Percentiles rank a stretch among this genome's conserved stretches.
Conservation (phyloP, 2,329 filamentous ascomycete genomes). For the Colletotrichum costaricense region DNA sequence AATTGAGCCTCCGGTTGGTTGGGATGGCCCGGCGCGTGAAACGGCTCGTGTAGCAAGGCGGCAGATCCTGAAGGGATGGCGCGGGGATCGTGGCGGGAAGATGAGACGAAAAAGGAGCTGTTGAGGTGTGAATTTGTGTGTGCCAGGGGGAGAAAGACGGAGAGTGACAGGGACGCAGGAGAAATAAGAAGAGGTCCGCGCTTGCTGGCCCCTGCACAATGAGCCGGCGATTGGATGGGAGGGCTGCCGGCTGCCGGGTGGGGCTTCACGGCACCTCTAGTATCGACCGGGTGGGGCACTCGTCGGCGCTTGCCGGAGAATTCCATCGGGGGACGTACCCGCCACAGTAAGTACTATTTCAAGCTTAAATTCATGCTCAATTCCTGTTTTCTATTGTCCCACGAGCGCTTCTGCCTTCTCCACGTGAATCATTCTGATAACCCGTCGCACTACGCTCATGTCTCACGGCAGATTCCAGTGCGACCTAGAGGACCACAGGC, state of each 20-base stretch:
- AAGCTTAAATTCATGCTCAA: conserved; percentile 9
- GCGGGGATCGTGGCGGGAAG: conserved; percentile 26
- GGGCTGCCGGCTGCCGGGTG: not conserved
- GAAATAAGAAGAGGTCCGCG: conserved; percentile 23
- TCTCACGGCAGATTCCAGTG: not conserved
- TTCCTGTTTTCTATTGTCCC: not conserved
- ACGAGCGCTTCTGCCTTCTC: not conserved
- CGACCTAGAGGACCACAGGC: not conserved
- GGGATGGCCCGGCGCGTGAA: conserved; percentile 30
- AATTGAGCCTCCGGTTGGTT: not conserved
- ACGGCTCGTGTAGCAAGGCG: conserved; percentile 31
- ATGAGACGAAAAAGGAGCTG: conserved; percentile 22
- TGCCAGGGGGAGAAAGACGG: not conserved
- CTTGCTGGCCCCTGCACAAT: conserved; percentile 8
- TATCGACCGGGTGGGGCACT: not conserved
- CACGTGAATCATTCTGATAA: no score
- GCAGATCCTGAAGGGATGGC: conserved; percentile 34
- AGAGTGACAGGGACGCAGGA: not conserved
- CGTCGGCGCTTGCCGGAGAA: conserved; percentile 15
- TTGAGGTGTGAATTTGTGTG: not conserved
- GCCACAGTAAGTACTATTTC: conserved; percentile 2
- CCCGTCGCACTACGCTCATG: not conserved
- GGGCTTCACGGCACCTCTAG: not conserved
- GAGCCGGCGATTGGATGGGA: conserved; percentile 12
- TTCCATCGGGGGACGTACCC: no score